phyloP scores from a whole-genome alignment of 1,284 basidiomycete genomes.

The Boletellus deceptivus region DNA sequence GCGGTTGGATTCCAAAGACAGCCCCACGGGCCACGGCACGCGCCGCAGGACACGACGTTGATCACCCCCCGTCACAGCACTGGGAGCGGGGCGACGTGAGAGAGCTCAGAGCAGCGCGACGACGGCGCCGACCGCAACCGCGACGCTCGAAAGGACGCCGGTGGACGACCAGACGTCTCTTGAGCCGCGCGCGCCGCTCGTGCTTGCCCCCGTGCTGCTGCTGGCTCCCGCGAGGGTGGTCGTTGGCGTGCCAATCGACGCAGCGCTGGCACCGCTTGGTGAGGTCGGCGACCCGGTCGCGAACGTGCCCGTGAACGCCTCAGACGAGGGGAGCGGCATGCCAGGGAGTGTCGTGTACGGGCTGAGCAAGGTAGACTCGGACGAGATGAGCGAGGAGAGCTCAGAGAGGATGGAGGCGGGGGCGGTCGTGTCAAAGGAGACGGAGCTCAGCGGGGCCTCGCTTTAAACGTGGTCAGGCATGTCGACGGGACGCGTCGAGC shows the following conservation, averaged over 20 bases:
- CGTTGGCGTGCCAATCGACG: not conserved
- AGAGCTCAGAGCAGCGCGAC: not conserved
- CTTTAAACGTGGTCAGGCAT: too few relatives aligned
- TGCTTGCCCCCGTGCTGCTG: not conserved
- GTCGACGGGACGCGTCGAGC: not conserved
- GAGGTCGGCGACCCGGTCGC: not conserved
- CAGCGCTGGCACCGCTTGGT: too few relatives aligned
- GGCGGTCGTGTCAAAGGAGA: constrained; percentile 28
- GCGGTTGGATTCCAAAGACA: too few relatives aligned
- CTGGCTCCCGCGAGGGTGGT: not conserved
- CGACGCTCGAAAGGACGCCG: not conserved
- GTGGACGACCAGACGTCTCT: not conserved
- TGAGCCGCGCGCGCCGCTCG: constrained; percentile 7
- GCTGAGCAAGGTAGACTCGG: constrained; percentile 22
- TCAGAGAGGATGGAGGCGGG: constrained; percentile 17
- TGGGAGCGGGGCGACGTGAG: too few relatives aligned
- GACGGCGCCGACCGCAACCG: not conserved
- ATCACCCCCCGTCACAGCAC: too few relatives aligned
- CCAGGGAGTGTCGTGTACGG: constrained; percentile 8
- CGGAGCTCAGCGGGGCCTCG: constrained; percentile 10
- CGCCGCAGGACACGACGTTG: too few relatives aligned
- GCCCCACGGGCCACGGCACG: too few relatives aligned
- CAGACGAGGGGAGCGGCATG: not conserved
- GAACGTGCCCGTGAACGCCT: not conserved
- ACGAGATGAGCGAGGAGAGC: constrained; percentile 28